A percentile compares a stretch with the other conserved stretches of the same genome.
Evolutionary conservation across 805 yeast genomes (phyloP).

Genomic region (Candida tibetensis): DNA sequence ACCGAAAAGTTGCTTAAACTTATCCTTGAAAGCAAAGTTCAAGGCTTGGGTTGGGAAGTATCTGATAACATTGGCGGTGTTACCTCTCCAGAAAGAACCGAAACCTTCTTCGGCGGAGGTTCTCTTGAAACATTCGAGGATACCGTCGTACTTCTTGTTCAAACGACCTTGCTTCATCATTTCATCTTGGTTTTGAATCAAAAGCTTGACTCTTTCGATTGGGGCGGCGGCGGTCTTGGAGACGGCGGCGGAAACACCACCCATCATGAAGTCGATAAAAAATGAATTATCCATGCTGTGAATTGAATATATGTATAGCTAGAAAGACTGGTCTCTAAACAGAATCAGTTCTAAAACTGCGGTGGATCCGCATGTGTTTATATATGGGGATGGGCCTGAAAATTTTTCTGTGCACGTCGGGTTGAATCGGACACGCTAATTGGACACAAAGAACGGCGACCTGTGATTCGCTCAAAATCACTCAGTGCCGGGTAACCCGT

Average conservation of each 20-base stretch:
- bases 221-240: constrained; percentile 98
- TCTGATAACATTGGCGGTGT: constrained; percentile 98
- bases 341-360: constrained; percentile 1
- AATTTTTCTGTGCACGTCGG: constrained; percentile 8
- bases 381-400: constrained; percentile 6
- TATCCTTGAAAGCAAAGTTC: constrained; percentile 97
- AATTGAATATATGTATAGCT: constrained; percentile 6
- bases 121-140: constrained; percentile 89
- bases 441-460: constrained; percentile 2
- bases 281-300: constrained; percentile 26
- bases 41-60: constrained; percentile 99
- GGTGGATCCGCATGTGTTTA: constrained; percentile 5
- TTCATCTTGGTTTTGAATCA: constrained; percentile 97
- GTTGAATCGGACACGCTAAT: constrained; percentile 10
- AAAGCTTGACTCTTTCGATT: constrained; percentile 93
- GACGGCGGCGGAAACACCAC: constrained; percentile 99
- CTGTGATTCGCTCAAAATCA: constrained; percentile 5
- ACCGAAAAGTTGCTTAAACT: constrained; percentile 92
- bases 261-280: constrained; percentile 72
- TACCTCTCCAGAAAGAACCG: constrained; percentile 97
- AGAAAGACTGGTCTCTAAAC: constrained; percentile 6
- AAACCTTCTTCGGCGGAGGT: constrained; percentile 93
- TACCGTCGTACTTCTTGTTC: constrained; percentile 83
- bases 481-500: constrained; percentile 7
- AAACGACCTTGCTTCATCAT: constrained; percentile 98